A percentile compares a stretch with the other conserved stretches of the same genome.
Evolutionary conservation across 2,329 filamentous ascomycete genomes (phyloP).

Genomic region (Colletotrichum sp.): DNA sequence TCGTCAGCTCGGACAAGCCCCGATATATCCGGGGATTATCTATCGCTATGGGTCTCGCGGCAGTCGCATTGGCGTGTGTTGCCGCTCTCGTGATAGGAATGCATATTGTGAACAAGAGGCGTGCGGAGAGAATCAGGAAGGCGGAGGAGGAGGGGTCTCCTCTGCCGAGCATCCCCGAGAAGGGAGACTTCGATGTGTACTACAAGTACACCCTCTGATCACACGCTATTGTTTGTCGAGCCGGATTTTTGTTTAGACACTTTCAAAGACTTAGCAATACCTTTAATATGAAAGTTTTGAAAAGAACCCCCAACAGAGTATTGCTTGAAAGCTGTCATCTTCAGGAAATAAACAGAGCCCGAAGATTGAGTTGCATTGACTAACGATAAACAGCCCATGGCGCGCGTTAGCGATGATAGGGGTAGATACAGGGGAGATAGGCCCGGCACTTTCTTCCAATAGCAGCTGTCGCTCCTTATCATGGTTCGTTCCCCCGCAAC

Average conservation of each 20-base stretch:
- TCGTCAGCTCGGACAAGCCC: constrained; percentile 31
- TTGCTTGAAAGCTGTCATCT: background rate
- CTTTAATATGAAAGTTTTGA: background rate
- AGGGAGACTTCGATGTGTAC: background rate
- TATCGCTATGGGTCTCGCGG: constrained; percentile 31
- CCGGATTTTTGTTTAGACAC: fast-evolving
- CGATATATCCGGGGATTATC: constrained; percentile 34
- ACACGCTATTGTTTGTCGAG: background rate
- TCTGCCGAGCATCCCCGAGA: background rate
- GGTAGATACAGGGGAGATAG: background rate
- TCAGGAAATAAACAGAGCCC: background rate
- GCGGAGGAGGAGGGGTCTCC: background rate
- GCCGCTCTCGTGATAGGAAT: constrained; percentile 30
- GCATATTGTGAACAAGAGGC: constrained; percentile 30
- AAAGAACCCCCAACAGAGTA: background rate
- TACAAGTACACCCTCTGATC: constrained; percentile 20
- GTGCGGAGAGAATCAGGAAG: constrained; percentile 14
- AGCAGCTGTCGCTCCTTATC: background rate
- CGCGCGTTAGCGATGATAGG: background rate
- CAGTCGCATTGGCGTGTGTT: constrained; percentile 28
- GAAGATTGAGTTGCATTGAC: background rate
- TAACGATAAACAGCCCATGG: background rate
- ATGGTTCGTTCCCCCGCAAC: background rate
- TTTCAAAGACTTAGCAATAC: fast-evolving
- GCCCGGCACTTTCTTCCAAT: background rate